These are phyloP conservation scores for Peterozyma toletana DNA, from an alignment of 805 yeast species.

Conservation along the genomic window DNA sequence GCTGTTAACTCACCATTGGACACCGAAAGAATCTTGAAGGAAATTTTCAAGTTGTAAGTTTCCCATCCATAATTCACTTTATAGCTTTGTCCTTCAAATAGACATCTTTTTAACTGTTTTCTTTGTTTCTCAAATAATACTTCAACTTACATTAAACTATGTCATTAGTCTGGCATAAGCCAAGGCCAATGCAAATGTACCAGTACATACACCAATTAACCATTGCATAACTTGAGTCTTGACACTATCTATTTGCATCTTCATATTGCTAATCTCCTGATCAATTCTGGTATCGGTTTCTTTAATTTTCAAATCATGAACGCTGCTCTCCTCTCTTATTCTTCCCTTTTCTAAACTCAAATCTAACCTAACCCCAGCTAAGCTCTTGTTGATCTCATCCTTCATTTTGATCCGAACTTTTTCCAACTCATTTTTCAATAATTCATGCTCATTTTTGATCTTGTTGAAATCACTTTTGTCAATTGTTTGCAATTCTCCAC, in stretches of 20 bases:
- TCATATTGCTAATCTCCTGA: slow-evolving; percentile 91
- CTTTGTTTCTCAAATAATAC: not conserved
- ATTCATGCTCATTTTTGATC: slow-evolving; percentile 81
- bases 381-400: slow-evolving; percentile 86
- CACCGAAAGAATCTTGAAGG: slow-evolving; percentile 79
- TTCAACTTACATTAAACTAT: slow-evolving; percentile 16
- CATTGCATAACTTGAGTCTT: slow-evolving; percentile 97
- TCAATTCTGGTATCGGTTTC: slow-evolving; percentile 94
- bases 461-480: slow-evolving; percentile 82
- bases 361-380: slow-evolving; percentile 87
- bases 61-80: too few relatives aligned
- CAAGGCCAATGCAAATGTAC: slow-evolving; percentile 89
- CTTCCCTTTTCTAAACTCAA: slow-evolving; percentile 91
- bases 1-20: slow-evolving; percentile 86
- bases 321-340: slow-evolving; percentile 87
- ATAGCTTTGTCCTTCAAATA: too few relatives aligned
- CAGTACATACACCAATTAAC: slow-evolving; percentile 97
- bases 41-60: slow-evolving; percentile 53
- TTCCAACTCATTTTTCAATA: slow-evolving; percentile 76
- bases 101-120: not conserved
- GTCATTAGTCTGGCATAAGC: slow-evolving; percentile 85
- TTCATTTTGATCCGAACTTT: slow-evolving; percentile 76
- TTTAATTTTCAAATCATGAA: slow-evolving; percentile 87
- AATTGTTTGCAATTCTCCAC: slow-evolving; percentile 83
- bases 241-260: slow-evolving; percentile 89